Evolutionary conservation across 2,329 filamentous ascomycete species (phyloP), one percentile per base, ranked within the genome.

Genomic region (Apiospora rasikravindrae): DNA sequence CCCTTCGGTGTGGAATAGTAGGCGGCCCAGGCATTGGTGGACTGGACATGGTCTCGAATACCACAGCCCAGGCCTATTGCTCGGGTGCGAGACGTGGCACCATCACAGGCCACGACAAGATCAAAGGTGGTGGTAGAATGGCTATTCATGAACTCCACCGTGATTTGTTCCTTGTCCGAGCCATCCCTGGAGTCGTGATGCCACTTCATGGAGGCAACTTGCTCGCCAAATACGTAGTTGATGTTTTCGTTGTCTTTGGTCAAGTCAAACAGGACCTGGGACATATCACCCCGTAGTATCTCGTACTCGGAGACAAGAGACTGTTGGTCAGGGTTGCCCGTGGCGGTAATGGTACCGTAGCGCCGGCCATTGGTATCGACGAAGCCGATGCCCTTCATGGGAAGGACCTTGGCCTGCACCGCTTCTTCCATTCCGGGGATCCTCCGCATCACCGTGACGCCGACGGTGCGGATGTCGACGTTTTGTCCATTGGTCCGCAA

Each of bases 221-320:
- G 80, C 74, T 85, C 82, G 45, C 74, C 78, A 71, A 83, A 84
- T 19, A 83, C 73, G 71, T 84, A 83, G n/a, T 78, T 77, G 73
- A 84, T 74, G 42, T 79, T 79, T 44, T 79, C 72, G 69, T 83
- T 76, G 33, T 81, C 75, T 71, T 82, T 82, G n/a, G 82, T 83
- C 37, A 81, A 77, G 0, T 88, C 82, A 74, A 86, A 86, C 0
- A 91, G 77, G 1, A 90, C 80, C 11, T 80, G 78, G 2, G 85
- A 84, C 22, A 91, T 76, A 70, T 90, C 87, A 0, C 87, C 88
- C 10, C 89, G 82, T 83, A 91, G 87, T 66, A 91, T 87, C 80
- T 91, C 89, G 73, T 84, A 90, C 71, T 91, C 89, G 72, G 84
- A 86, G 0, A 86, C 88, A 29, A 89, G 78, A 8, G 79, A 80